Evolutionary conservation across 2,329 filamentous ascomycete species (phyloP).

Genomic region (Sarocladium oryzae): DNA sequence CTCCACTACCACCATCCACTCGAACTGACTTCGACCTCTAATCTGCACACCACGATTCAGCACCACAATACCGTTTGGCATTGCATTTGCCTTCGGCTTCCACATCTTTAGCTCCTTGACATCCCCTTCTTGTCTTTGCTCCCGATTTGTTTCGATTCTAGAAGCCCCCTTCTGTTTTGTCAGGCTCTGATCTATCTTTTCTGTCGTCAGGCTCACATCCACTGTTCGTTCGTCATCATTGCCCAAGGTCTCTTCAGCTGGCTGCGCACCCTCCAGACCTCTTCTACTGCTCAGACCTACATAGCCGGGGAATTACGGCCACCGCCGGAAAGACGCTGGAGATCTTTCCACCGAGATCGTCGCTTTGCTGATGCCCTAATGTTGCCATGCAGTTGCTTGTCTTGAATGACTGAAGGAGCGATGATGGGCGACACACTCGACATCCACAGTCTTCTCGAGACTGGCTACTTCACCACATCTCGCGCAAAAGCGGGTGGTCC

Average conservation of each 20-base stretch:
- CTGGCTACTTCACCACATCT: conserved; percentile 44
- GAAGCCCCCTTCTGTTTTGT: not conserved
- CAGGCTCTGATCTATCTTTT: not conserved
- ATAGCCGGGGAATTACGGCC: too few species aligned
- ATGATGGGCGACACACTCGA: conserved; percentile 37
- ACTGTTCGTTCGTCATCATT: not conserved
- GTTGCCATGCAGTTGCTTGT: conserved; percentile 2
- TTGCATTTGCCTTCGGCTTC: conserved; percentile 7
- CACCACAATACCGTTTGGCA: not conserved
- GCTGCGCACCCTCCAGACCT: not conserved
- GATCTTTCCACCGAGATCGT: not conserved
- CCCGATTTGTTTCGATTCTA: not conserved
- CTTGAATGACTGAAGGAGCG: conserved; percentile 17
- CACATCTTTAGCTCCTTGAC: not conserved
- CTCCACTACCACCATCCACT: not conserved
- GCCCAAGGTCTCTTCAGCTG: not conserved
- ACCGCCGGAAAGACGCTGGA: not conserved
- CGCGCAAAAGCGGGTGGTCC: conserved; percentile 22
- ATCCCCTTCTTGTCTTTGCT: not conserved
- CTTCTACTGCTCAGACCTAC: too few species aligned
- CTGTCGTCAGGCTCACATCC: not conserved
- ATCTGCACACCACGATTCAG: not conserved
- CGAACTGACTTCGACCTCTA: not conserved
- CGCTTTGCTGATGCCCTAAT: not conserved
- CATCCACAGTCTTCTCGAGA: conserved; percentile 40